A percentile compares a stretch with the other conserved stretches of the same genome.
phyloP scores from a whole-genome alignment of 768 basidiomycete species.

The Zangia roseola region DNA sequence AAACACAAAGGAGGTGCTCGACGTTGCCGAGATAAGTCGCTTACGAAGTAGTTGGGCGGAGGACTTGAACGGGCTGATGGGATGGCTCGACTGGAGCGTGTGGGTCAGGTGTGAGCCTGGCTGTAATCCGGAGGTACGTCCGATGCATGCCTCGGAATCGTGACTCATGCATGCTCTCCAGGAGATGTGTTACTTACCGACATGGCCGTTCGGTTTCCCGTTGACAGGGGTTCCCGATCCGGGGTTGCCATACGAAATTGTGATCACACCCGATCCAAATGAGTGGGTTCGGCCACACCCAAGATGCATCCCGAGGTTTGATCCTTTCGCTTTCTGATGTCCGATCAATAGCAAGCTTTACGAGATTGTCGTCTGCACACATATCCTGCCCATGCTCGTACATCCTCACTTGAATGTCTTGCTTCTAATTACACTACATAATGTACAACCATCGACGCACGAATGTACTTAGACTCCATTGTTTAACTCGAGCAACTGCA shows the following conservation, averaged over 20 bases:
- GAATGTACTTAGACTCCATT: not conserved
- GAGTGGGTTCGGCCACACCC: conserved; percentile 12
- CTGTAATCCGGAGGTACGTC: conserved; percentile 12
- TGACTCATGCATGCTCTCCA: not conserved
- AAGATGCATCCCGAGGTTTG: conserved; percentile 7
- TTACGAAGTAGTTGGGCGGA: conserved; percentile 11
- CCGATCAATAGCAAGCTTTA: not conserved
- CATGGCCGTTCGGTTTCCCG: conserved; percentile 10
- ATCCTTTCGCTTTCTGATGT: conserved; percentile 6
- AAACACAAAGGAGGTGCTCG: not conserved
- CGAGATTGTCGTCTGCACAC: too few relatives aligned
- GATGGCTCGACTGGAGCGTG: conserved; percentile 24
- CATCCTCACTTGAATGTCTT: too few relatives aligned
- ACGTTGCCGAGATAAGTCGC: not conserved
- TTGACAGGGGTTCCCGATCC: not conserved
- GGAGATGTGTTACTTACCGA: conserved; percentile 21
- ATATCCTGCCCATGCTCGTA: too few relatives aligned
- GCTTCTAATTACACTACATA: too few relatives aligned
- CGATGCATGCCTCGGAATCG: too few relatives aligned
- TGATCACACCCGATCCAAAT: not conserved
- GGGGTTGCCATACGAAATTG: not conserved
- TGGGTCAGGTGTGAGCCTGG: conserved; percentile 21
- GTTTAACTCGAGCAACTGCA: conserved; percentile 87
- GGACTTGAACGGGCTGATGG: conserved; percentile 11
- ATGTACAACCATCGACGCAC: not conserved